Percentiles rank a stretch among this genome's conserved stretches.
Conservation (phyloP, 1,284 basidiomycete genomes). For the Ceratobasidium sp. region DNA sequence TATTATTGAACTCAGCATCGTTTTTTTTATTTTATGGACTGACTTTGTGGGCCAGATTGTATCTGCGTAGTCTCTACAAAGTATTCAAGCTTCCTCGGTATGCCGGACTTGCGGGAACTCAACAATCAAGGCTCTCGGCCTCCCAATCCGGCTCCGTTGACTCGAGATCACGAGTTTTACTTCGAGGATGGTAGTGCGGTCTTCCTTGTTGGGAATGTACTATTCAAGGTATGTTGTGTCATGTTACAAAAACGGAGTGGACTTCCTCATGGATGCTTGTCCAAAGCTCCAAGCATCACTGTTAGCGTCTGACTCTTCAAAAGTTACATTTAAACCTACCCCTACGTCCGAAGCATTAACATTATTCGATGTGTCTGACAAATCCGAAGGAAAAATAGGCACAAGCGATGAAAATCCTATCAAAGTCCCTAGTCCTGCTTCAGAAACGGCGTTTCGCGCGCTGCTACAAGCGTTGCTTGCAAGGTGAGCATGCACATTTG, state of each 20-base stretch:
- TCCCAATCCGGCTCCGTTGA: neutral
- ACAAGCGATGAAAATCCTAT: neutral
- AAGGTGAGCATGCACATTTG: neutral
- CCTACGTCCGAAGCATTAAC: neutral
- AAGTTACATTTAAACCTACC: neutral
- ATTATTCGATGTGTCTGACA: neutral
- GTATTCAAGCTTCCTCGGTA: neutral
- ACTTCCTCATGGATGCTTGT: neutral
- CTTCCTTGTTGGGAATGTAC: conserved; percentile 12
- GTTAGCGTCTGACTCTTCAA: neutral
- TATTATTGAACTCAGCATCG: too few relatives aligned
- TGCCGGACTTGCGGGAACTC: neutral
- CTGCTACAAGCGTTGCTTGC: conserved; percentile 2
- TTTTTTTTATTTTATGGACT: too few relatives aligned
- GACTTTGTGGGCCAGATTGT: too few relatives aligned
- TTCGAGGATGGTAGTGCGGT: conserved; percentile 22
- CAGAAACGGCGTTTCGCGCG: neutral
- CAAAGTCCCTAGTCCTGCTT: neutral
- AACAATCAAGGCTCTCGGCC: neutral
- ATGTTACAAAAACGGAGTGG: neutral
- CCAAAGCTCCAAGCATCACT: conserved; percentile 18
- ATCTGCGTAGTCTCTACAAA: too few relatives aligned
- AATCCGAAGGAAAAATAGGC: neutral
- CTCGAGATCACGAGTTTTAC: conserved; percentile 11
- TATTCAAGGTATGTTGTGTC: conserved; percentile 14